Evolutionary conservation across 179 eudicot species (phyloP).

Genomic region (Silene coronaria): DNA sequence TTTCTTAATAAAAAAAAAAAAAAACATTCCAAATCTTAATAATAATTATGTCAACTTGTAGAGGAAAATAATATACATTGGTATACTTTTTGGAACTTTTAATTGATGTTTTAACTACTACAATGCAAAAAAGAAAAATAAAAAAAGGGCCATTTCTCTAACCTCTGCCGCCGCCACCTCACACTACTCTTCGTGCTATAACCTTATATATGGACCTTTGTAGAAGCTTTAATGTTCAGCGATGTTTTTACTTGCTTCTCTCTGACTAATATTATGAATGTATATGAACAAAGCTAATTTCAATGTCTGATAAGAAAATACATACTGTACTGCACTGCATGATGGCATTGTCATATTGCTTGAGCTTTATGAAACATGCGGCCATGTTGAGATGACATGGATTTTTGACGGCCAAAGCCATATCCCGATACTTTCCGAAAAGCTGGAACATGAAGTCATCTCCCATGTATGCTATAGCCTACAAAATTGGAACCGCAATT

Average conservation of each 20-base stretch:
- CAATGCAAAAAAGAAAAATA: too few species aligned
- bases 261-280: not conserved
- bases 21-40: too few species aligned
- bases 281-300: not conserved
- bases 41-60: too few species aligned
- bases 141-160: too few species aligned
- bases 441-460: constrained; percentile 99
- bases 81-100: too few species aligned
- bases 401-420: constrained; percentile 98
- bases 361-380: constrained; percentile 81
- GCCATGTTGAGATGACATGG: constrained; percentile 97
- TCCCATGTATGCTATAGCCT: constrained; percentile 99
- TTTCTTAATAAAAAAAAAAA: too few species aligned
- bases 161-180: too few species aligned
- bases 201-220: too few species aligned
- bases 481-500: constrained; percentile 10
- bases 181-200: too few species aligned
- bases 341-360: constrained; percentile 83
- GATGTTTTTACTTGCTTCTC: not conserved
- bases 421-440: constrained; percentile 87
- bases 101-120: too few species aligned
- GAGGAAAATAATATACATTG: too few species aligned
- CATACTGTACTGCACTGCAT: constrained; percentile 81
- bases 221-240: too few species aligned
- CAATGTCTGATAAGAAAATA: not conserved